phyloP scores from a whole-genome alignment of 176 grass and related monocot species.

The Olyra latifolia region DNA sequence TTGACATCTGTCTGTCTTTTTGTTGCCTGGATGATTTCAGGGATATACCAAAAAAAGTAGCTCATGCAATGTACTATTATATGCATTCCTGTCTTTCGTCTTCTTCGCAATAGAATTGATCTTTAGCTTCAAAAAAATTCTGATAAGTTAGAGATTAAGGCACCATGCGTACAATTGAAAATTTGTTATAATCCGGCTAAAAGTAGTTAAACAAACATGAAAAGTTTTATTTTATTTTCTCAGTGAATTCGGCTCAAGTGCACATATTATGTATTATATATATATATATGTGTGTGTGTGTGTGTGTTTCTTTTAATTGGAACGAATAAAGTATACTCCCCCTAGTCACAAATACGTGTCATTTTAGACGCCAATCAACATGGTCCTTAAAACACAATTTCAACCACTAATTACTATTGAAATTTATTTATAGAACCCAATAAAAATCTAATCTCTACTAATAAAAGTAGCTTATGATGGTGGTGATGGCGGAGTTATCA shows the following conservation, averaged over 20 bases:
- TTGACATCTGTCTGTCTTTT: too few relatives aligned
- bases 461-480: too few relatives aligned
- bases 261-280: background rate
- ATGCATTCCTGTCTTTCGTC: background rate
- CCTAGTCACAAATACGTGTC: too few relatives aligned
- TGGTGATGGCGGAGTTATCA: too few relatives aligned
- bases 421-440: too few relatives aligned
- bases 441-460: too few relatives aligned
- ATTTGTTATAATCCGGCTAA: background rate
- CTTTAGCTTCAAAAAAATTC: background rate
- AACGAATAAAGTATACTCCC: too few relatives aligned
- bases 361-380: too few relatives aligned
- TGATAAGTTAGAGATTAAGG: background rate
- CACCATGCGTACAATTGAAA: background rate
- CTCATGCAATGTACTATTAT: background rate
- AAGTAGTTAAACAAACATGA: background rate
- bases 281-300: too few relatives aligned
- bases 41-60: background rate
- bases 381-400: too few relatives aligned
- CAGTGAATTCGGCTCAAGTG: background rate
- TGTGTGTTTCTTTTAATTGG: too few relatives aligned
- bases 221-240: background rate
- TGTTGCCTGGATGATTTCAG: background rate
- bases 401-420: too few relatives aligned
- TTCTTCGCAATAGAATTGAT: background rate